A percentile compares a stretch with the other conserved stretches of the same genome.
Conservation (phyloP, 2,329 filamentous ascomycete genomes). For the Penicillium verrucosum region DNA sequence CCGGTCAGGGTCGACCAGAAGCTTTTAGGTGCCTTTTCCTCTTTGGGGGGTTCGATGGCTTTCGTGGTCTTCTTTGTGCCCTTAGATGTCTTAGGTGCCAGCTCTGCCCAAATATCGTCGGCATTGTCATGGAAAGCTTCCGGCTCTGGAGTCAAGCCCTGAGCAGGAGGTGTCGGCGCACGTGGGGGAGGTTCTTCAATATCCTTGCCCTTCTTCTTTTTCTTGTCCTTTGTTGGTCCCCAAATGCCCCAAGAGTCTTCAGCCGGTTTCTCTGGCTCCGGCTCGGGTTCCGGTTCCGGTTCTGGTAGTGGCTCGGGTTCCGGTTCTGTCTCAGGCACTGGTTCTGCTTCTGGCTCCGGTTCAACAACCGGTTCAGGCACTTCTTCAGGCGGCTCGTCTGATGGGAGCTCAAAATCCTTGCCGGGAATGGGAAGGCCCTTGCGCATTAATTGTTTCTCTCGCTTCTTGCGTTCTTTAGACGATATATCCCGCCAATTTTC, state of each 20-base stretch:
- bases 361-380: slow-evolving; percentile 20
- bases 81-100: slow-evolving; percentile 38
- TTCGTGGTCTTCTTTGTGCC: slow-evolving; percentile 31
- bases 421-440: slow-evolving; percentile 32
- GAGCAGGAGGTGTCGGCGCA: slow-evolving; percentile 47
- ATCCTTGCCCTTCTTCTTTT: slow-evolving; percentile 47
- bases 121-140: slow-evolving; percentile 30
- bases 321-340: slow-evolving; percentile 24
- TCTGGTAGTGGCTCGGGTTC: slow-evolving; percentile 7
- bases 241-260: slow-evolving; percentile 35
- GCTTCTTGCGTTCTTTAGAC: slow-evolving; percentile 47
- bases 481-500: slow-evolving; percentile 34
- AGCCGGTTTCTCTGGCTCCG: slow-evolving; percentile 3
- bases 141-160: slow-evolving; percentile 43
- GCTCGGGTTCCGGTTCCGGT: slow-evolving; percentile 17
- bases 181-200: slow-evolving; percentile 46
- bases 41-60: slow-evolving; percentile 22
- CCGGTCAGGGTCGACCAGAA: slow-evolving; percentile 47
- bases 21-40: slow-evolving; percentile 41
- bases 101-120: slow-evolving; percentile 40
- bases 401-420: slow-evolving; percentile 27
- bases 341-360: slow-evolving; percentile 21
- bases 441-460: slow-evolving; percentile 31
- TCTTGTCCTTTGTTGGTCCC: slow-evolving; percentile 46
- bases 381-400: slow-evolving; percentile 20